Evolutionary conservation across 768 basidiomycete genomes (phyloP), one percentile per base, ranked within the genome.

Genomic region (Macrolepiota albuminosa): DNA sequence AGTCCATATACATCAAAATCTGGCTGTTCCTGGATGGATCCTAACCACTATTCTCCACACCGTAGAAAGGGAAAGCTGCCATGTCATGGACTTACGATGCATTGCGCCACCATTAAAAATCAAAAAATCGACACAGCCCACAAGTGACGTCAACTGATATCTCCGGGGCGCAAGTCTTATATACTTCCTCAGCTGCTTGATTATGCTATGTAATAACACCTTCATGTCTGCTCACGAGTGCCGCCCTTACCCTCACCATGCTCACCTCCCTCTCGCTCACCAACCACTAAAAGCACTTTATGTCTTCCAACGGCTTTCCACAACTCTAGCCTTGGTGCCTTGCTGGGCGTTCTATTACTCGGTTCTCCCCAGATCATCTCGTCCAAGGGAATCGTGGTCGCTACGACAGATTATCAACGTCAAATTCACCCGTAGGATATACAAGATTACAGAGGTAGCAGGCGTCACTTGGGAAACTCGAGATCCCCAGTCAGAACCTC

Each of bases 391-490:
- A 24, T 81, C 80, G 0, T 84, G 82, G 81, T 76, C 75, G 9
- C 61, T 84, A 43, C 71, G 72, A 31, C 81, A 83, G 67, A 75
- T 81, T 45, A 67, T 84, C 62, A 72, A 78, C 57, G 79, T 82
- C 64, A 78, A 79, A 62, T 84, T 83, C 64, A 82, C 77, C 0
- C 75, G 79, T 39, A 75, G 82, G 39, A 78, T 84, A 11, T 81
- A 73, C 74, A 78, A 75, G 63, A 77, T 84, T 54, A 81, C 81
- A 13, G 81, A 84, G 63, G 77, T 81, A 16, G 82, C 82, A 39
- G 82, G 82, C 29, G 81, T 84, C 21, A 83, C 81, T 9, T 82
- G 80, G 78, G 76, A 76, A 43, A 82, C 81, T 3, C 73, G 79
- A 18, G 73, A 81, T 53, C 81, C 82, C 0, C 73, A 76, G 33